Evolutionary conservation across 1,284 basidiomycete genomes (phyloP), one percentile per base, ranked within the genome.

Genomic region (Golubevia pallescens): DNA sequence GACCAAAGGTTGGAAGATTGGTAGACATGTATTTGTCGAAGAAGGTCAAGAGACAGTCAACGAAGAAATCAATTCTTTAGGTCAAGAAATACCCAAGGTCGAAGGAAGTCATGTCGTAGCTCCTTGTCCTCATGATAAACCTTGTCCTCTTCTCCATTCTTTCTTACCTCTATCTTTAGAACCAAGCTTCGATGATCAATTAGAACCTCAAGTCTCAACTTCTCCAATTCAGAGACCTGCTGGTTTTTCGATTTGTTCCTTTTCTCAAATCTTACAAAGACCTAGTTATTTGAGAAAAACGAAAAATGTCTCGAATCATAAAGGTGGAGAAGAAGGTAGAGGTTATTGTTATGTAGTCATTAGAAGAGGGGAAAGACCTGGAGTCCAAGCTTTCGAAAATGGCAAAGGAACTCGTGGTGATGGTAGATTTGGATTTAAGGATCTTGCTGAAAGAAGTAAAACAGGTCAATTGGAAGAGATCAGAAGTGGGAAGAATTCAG

Each of bases 61-160:
- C 58, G 59, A 28, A 42, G 13, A 28, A 28, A 20, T 62, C 20
- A 2, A 28, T 13, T 1, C 3, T 38, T 34, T 57, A 38, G 34
- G 42, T 32, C 5, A 24, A 13, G 23, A 28, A 23, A 14, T 54
- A 3, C 32, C 19, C 16, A 16, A 34, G 14, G 23, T 59, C 51
- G 58, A 68, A 38, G 66, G 70, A 63, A 34, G 64, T 65, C 62
- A 68, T 48, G 66, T 68, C 21, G 63, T 66, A 3, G 75, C 77
- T 2, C 77, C 75, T 8, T 85, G 82, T 57, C 76, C 82, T 53
- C 82, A 85, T 62, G 82, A 85, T 58, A 68, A 70, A 21, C 76
- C 81, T 2, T 85, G 82, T 48, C 81, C 81, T 10, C 57, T 84
- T 51, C 65, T 82, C 48, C 34, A 38, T 38, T 38, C 34, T 4